Conservation (phyloP, 2,329 filamentous ascomycete species). For the Colletotrichum nymphaeae region DNA sequence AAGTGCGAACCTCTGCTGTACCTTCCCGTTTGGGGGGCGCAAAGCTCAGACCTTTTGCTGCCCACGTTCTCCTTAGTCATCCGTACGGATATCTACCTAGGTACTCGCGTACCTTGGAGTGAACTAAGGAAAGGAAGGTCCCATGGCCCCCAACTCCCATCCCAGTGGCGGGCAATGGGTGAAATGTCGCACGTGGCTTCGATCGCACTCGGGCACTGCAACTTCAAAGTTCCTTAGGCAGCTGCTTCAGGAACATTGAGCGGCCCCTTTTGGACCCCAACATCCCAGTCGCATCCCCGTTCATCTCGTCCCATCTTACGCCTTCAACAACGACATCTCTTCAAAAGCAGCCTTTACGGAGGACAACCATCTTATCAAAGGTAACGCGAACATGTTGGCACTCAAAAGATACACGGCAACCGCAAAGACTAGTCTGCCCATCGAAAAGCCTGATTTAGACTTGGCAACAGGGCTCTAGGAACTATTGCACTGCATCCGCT, state of each 20-base stretch:
- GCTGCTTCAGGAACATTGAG: neutral
- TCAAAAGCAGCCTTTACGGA: neutral
- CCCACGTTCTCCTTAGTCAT: neutral
- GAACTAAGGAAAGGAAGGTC: neutral
- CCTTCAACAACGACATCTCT: neutral
- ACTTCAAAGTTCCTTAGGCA: neutral
- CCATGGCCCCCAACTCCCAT: neutral
- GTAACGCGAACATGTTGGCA: neutral
- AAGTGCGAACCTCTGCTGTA: neutral
- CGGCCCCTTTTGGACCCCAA: neutral
- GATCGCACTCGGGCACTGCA: neutral
- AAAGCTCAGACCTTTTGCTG: neutral
- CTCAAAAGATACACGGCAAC: neutral
- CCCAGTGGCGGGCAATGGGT: neutral
- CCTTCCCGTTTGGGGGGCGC: neutral
- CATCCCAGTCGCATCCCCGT: neutral
- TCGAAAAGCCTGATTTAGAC: conserved; percentile 16
- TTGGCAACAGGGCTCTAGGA: conserved; percentile 4
- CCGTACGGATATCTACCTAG: too few species aligned
- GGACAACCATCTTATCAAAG: neutral
- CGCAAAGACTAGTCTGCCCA: conserved; percentile 9
- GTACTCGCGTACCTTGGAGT: too few species aligned
- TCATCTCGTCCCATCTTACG: neutral
- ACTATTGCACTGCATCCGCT: conserved; percentile 17
- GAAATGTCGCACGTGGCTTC: neutral